These are phyloP conservation scores for Yarrowia hollandica DNA, from an alignment of 805 yeast genomes.

Conservation along the genomic window DNA sequence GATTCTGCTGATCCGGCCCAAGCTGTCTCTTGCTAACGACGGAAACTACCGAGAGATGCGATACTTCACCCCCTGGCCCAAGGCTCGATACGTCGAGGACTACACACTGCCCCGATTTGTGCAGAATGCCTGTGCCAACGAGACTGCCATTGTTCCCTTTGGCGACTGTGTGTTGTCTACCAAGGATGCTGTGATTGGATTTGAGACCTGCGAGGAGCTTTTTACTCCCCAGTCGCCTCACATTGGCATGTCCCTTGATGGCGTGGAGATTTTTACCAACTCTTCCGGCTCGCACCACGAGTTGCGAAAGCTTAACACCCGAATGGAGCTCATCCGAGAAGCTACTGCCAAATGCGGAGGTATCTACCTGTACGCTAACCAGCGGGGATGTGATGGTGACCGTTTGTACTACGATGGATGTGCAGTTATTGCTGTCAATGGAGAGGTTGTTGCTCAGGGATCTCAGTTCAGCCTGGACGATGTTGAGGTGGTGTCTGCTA, in stretches of 20 bases:
- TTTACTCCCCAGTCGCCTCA: conserved; percentile 97
- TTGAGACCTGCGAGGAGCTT: conserved; percentile 96
- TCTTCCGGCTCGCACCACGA: conserved; percentile 99
- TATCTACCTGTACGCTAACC: conserved; percentile 87
- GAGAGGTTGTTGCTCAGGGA: conserved; percentile 89
- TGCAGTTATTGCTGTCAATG: conserved; percentile 91
- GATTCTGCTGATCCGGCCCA: conserved; percentile 86
- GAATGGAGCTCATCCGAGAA: conserved; percentile 81
- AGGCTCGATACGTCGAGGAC: conserved; percentile 71
- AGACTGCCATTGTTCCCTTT: conserved; percentile 55
- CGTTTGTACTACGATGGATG: conserved; percentile 96
- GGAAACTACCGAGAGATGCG: conserved; percentile 99
- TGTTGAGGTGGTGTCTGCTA: conserved; percentile 94
- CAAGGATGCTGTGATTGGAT: conserved; percentile 86
- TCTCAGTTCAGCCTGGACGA: conserved; percentile 85
- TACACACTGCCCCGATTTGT: conserved; percentile 71
- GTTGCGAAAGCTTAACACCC: conserved; percentile 79
- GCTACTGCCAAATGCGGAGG: conserved; percentile 98
- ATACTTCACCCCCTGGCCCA: conserved; percentile 91
- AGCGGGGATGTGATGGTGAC: conserved; percentile 98
- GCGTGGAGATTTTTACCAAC: conserved; percentile 95
- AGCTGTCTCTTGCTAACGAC: conserved; percentile 90
- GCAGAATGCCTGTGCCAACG: conserved; percentile 45
- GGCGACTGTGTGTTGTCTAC: conserved; percentile 92
- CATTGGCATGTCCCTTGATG: conserved; percentile 86